These are phyloP conservation scores for Candida ascalaphidarum DNA, from an alignment of 805 yeast species.

Conservation along the genomic window DNA sequence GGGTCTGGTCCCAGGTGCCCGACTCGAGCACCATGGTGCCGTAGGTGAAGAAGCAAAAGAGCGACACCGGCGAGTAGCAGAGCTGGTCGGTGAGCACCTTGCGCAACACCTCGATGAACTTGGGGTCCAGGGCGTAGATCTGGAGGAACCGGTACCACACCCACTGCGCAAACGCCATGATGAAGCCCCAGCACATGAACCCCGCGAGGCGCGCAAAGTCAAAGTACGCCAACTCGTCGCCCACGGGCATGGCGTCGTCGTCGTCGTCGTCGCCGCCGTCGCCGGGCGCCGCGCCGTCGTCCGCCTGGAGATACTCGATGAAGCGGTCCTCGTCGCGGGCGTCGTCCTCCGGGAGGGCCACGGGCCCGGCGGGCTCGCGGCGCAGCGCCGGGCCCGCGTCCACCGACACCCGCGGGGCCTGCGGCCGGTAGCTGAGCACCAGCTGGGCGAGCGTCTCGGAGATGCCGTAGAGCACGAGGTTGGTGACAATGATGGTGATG, in stretches of 20 bases:
- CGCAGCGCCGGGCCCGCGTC: background rate
- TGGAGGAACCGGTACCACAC: constrained; percentile 86
- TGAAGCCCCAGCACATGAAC: constrained; percentile 81
- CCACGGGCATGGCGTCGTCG: constrained; percentile 2
- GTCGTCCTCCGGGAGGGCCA: too few relatives aligned
- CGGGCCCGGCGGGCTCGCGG: too few relatives aligned
- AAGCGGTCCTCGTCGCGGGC: constrained; percentile 21
- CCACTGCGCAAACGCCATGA: constrained; percentile 75
- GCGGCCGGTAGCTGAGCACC: constrained; percentile 24
- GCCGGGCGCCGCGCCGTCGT: constrained; percentile 7
- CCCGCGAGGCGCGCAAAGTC: constrained; percentile 65
- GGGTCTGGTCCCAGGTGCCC: constrained; percentile 58
- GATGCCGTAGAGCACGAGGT: constrained; percentile 75
- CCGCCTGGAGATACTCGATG: constrained; percentile 25
- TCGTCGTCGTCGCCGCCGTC: constrained; percentile 3
- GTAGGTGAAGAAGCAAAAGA: constrained; percentile 73
- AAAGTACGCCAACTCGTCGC: constrained; percentile 36
- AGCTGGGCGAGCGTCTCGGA: constrained; percentile 89
- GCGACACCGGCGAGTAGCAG: constrained; percentile 79
- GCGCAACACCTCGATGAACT: constrained; percentile 75
- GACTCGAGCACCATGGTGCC: constrained; percentile 75
- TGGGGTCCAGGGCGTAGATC: constrained; percentile 72
- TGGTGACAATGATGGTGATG: constrained; percentile 74
- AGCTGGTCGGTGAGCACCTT: constrained; percentile 87
- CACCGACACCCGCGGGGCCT: constrained; percentile 10